Conservation (phyloP, 495 filamentous ascomycete genomes). For the Haplographium delicatum region DNA sequence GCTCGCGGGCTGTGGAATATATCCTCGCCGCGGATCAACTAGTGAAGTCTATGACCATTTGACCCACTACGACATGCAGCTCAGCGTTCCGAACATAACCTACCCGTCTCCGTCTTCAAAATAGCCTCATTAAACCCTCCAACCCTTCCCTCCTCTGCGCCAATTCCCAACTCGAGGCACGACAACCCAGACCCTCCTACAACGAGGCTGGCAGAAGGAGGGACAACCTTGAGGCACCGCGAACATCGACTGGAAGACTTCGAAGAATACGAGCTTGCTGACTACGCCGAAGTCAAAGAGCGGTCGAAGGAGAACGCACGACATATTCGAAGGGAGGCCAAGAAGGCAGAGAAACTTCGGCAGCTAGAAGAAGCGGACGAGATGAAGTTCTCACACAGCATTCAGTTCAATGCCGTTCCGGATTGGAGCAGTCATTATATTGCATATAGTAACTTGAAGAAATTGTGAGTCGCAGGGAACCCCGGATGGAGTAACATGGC, state of each 20-base stretch:
- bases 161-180: constrained; percentile 16
- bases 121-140: constrained; percentile 25
- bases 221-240: constrained; percentile 5
- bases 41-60: too few relatives aligned
- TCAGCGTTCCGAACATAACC: not conserved
- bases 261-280: constrained; percentile 25
- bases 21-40: too few relatives aligned
- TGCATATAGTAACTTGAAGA: constrained; percentile 97
- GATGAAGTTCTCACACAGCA: constrained; percentile 99
- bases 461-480: constrained; percentile 86
- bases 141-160: constrained; percentile 26
- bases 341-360: constrained; percentile 43
- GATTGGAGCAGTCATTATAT: constrained; percentile 99
- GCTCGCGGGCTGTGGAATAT: too few relatives aligned
- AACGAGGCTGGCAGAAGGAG: constrained; percentile 19
- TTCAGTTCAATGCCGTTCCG: constrained; percentile 98
- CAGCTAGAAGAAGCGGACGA: constrained; percentile 64
- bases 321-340: constrained; percentile 27
- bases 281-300: constrained; percentile 13
- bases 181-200: constrained; percentile 8
- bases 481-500: too few relatives aligned
- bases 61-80: not conserved
- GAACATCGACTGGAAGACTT: constrained; percentile 5
- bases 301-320: constrained; percentile 7
- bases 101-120: constrained; percentile 11